These are phyloP conservation scores for Claviceps spartinae DNA, from an alignment of 2,329 filamentous ascomycete species.

Conservation along the genomic window DNA sequence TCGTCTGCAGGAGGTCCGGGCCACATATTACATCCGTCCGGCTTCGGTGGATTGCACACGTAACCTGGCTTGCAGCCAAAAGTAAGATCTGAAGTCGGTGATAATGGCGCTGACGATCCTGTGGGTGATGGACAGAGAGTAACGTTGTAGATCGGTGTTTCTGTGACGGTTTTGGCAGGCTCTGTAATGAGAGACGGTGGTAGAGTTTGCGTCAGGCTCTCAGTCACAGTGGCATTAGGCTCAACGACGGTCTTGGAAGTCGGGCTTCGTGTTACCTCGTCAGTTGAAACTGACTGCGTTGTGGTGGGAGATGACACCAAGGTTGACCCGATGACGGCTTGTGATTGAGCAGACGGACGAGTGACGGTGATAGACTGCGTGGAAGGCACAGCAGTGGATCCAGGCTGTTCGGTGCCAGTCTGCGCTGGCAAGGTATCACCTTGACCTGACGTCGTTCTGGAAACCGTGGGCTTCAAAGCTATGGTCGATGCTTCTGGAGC, in stretches of 20 bases:
- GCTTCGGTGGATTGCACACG: conserved; percentile 39
- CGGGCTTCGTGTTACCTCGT: conserved; percentile 8
- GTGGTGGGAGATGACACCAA: conserved; percentile 5
- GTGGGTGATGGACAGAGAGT: conserved; percentile 32
- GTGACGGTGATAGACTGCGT: conserved; percentile 14
- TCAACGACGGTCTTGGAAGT: conserved; percentile 20
- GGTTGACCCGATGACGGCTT: conserved; percentile 7
- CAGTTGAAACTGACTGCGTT: conserved; percentile 5
- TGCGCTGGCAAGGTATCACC: conserved; percentile 8
- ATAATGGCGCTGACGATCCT: conserved; percentile 18
- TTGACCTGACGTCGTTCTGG: neutral
- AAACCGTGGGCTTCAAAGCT: conserved; percentile 5
- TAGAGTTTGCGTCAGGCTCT: conserved; percentile 17
- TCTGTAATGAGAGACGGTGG: conserved; percentile 15
- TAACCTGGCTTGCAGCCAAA: conserved; percentile 41
- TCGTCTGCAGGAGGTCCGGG: conserved; percentile 29
- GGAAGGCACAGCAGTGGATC: conserved; percentile 13
- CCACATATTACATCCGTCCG: conserved; percentile 37
- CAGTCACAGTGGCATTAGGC: conserved; percentile 16
- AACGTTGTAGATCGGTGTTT: conserved; percentile 16
- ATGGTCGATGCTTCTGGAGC: conserved; percentile 5
- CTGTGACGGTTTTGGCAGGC: conserved; percentile 16
- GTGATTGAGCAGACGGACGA: conserved; percentile 11
- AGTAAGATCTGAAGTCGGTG: conserved; percentile 27
- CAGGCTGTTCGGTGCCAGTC: conserved; percentile 2